Conservation (phyloP, 2,329 filamentous ascomycete genomes). For the Xylaria hypoxylon region DNA sequence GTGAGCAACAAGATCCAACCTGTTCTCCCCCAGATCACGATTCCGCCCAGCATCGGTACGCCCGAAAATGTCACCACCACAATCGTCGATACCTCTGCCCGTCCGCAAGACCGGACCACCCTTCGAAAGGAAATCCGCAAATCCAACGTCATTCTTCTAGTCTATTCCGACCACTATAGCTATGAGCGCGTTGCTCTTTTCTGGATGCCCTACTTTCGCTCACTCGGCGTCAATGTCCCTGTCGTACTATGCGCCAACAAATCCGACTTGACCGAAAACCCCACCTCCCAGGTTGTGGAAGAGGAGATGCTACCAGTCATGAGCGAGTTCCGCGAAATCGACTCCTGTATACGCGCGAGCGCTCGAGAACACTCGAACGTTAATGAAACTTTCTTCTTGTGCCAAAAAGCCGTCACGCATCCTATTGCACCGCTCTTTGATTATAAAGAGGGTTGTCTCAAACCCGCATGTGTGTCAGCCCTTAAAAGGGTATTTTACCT, state of each 20-base stretch:
- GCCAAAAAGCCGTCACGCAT: slow-evolving; percentile 97
- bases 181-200: slow-evolving; percentile 97
- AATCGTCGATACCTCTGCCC: slow-evolving; percentile 95
- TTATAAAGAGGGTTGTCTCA: slow-evolving; percentile 89
- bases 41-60: slow-evolving; percentile 91
- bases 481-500: slow-evolving; percentile 93
- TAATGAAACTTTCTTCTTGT: slow-evolving; percentile 96
- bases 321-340: slow-evolving; percentile 98
- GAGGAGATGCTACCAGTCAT: slow-evolving; percentile 99
- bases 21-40: slow-evolving; percentile 92
- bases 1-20: slow-evolving; percentile 95
- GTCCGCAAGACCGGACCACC: slow-evolving; percentile 90
- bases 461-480: slow-evolving; percentile 88
- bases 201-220: slow-evolving; percentile 98
- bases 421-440: slow-evolving; percentile 97
- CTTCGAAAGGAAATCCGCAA: slow-evolving; percentile 95
- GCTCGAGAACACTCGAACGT: slow-evolving; percentile 93
- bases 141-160: slow-evolving; percentile 94
- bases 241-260: slow-evolving; percentile 98
- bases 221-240: slow-evolving; percentile 96
- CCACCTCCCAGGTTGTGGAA: slow-evolving; percentile 85
- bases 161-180: slow-evolving; percentile 99
- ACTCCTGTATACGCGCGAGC: slow-evolving; percentile 95
- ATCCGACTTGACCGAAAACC: slow-evolving; percentile 84
- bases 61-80: slow-evolving; percentile 97